Evolutionary conservation across 2,329 filamentous ascomycete species (phyloP), one percentile per base, ranked within the genome.

Genomic region (Fusarium devonianum): DNA sequence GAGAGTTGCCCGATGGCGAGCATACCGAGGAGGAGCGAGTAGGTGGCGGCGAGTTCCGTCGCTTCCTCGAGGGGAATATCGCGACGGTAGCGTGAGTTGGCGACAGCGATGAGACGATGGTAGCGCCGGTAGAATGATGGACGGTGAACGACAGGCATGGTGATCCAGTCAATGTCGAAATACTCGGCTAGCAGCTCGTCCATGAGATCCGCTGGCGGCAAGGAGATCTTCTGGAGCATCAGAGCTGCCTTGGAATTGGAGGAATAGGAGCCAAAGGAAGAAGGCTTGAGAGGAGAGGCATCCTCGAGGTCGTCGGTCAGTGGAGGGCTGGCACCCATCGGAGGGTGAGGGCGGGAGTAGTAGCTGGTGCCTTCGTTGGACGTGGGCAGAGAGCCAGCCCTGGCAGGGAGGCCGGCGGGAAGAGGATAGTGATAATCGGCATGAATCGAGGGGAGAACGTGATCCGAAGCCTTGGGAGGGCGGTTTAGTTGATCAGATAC

Each of bases 301-400:
- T 66, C 64, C 41, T 66, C 63, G 7, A 66, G 58, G 34, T 66
- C 64, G 30, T 65, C 63, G 5, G 64, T 66, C 19, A 66, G 34
- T 3, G 63, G 63, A 13, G 63, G 63, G 21, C 63, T 66, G 16
- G 62, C 55, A 3, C 51, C 62, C 62, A 65, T 65, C 5, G 44
- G 62, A 25, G 41, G 50, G 1, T 53, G 51, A 8, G 39, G 33
- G 4, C 56, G 59, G 2, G 53, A 45, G 25, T 62, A 60, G 35
- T 60, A 63, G 46, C 35, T 41, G 7, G 46, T 30, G 17, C 59
- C 37, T 21, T 66, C 63, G 4, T 62, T 60, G 11, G 47, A 23
- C 47, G 53, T 47, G 5, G 56, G 36, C 5, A 63, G 37, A 3
- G 57, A 54, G 5, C 62, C 55, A 4, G 42, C 29, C 13, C 53